Evolutionary conservation across 768 basidiomycete genomes (phyloP).

Genomic region (Leccinum fibrillosum): DNA sequence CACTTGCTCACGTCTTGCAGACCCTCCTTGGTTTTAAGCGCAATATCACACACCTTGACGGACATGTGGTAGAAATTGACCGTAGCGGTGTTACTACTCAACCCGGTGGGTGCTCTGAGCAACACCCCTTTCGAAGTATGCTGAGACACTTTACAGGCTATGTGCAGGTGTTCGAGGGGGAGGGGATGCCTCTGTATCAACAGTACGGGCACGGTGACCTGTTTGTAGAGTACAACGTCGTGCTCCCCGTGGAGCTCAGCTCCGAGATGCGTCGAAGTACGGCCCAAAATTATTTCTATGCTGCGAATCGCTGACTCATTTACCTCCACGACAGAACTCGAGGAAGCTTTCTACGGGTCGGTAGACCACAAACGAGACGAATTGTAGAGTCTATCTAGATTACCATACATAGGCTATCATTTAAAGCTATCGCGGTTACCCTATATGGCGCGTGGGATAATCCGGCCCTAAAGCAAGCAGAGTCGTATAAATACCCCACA

Average conservation of each 20-base stretch:
- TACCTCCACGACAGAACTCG: constrained; percentile 43
- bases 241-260: constrained; percentile 75
- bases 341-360: constrained; percentile 50
- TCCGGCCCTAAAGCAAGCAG: constrained; percentile 29
- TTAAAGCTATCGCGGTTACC: neutral
- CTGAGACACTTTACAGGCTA: constrained; percentile 49
- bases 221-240: constrained; percentile 91
- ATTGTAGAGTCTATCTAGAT: constrained; percentile 27
- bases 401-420: neutral
- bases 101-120: constrained; percentile 53
- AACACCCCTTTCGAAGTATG: neutral
- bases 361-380: constrained; percentile 35
- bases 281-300: constrained; percentile 29
- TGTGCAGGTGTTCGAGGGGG: constrained; percentile 80
- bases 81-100: constrained; percentile 90
- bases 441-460: constrained; percentile 20
- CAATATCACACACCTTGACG: constrained; percentile 90
- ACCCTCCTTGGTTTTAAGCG: constrained; percentile 95
- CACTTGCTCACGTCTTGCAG: constrained; percentile 38
- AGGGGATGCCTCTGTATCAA: constrained; percentile 84
- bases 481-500: constrained; percentile 11
- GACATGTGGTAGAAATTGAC: constrained; percentile 66
- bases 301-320: constrained; percentile 4
- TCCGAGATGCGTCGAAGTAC: constrained; percentile 70
- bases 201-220: constrained; percentile 68